Conservation (phyloP, 2,329 filamentous ascomycete species). For the Penicillium aurantiogriseum region DNA sequence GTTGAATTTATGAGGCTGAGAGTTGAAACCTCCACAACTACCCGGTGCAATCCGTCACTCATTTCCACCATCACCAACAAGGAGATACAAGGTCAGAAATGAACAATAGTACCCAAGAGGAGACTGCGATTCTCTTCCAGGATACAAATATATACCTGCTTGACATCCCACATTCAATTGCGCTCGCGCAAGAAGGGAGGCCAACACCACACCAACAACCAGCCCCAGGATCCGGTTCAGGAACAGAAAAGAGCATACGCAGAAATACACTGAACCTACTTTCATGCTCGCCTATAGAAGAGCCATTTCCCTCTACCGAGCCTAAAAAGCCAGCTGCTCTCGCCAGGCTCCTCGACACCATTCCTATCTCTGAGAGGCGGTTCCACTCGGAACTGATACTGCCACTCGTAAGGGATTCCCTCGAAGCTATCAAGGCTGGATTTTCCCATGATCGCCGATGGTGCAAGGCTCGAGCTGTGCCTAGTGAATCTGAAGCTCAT, state of each 20-base stretch:
- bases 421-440: slow-evolving; percentile 31
- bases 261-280: slow-evolving; percentile 32
- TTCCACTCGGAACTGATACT: slow-evolving; percentile 30
- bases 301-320: slow-evolving; percentile 50
- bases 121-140: slow-evolving; percentile 51
- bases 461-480: slow-evolving; percentile 32
- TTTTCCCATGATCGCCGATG: slow-evolving; percentile 22
- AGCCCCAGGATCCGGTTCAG: background rate
- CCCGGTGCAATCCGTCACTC: background rate
- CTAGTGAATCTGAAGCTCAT: slow-evolving; percentile 6
- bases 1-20: background rate
- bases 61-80: background rate
- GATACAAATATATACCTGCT: slow-evolving; percentile 50
- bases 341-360: slow-evolving; percentile 38
- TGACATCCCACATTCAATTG: slow-evolving; percentile 60
- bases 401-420: slow-evolving; percentile 41
- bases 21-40: background rate
- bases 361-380: slow-evolving; percentile 32
- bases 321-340: slow-evolving; percentile 51
- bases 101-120: background rate
- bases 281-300: slow-evolving; percentile 47
- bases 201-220: background rate
- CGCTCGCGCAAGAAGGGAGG: slow-evolving; percentile 52
- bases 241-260: background rate
- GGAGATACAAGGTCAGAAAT: background rate